Base-by-base conservation (phyloP, 768 basidiomycete genomes). In the Russula earlei region DNA sequence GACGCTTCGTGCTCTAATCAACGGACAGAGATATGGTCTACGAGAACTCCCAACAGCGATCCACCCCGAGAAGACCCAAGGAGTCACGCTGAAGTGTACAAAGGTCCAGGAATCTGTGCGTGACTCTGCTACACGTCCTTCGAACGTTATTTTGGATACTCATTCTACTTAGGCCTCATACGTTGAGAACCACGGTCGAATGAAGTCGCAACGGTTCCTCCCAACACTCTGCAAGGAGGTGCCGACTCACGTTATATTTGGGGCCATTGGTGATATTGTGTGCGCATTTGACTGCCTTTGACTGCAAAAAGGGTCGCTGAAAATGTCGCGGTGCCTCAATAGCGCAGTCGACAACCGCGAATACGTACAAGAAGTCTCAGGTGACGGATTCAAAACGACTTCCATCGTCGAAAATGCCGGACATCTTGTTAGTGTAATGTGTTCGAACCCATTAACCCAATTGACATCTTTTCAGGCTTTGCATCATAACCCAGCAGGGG, bases 31-130 rank as follows among this genome's bases (percentile, higher is more conserved):
- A 62, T 62, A 67, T 20, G 45, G 79, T 72, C 49, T 81, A 62
- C 64, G 73, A 19, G 49, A 68, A 6, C 63, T 77, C 14, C 77
- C 77, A 4, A 76, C 74, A 0, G 54, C 54, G 10, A 68, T 69
- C 12, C 75, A 79, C 61, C 73, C 78, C 0, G 70, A 75, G 49
- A 66, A 70, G 53, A 67, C 64, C 10, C 48, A 71, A 42, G 78
- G 76, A 15, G 75, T 81, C 6, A 79, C 77, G 12, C 65, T 80
- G 14, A 77, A 71, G 57, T 80, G 78, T 58, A 70, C 68, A 14
- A 73, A 73, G 29, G 52, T 54, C 11, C 77, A 78, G 50, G 79
- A 81, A 68, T 68, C 72, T 19, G 67, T 67, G 25, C 17, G 55
- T 50, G 33, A 29, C 31, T 24, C 3, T 31, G 2, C 27, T 44